A percentile compares a stretch with the other conserved stretches of the same genome.
These are phyloP conservation scores for Coemansia sp. DNA, from an alignment of 192 early-diverging fungal species.

Conservation along the genomic window DNA sequence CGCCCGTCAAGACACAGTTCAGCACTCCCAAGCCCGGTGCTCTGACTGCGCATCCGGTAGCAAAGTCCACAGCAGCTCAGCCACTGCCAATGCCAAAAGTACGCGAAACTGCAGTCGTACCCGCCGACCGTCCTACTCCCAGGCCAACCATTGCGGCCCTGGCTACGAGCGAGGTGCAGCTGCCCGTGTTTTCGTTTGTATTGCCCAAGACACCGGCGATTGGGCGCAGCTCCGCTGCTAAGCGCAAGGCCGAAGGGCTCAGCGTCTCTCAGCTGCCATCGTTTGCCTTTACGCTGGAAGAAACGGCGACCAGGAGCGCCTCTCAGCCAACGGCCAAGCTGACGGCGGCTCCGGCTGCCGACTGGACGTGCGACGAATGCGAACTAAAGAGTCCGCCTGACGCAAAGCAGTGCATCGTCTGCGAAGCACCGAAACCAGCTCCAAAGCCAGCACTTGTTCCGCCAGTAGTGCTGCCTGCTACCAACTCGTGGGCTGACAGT, in stretches of 20 bases:
- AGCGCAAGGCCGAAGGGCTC: slow-evolving; percentile 6
- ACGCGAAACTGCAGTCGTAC: background rate
- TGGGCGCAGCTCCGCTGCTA: background rate
- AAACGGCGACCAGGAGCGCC: background rate
- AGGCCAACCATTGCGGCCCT: background rate
- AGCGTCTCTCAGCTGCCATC: slow-evolving; percentile 14
- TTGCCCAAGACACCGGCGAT: background rate
- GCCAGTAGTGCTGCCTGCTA: background rate
- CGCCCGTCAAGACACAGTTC: slow-evolving; percentile 17
- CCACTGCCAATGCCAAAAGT: slow-evolving; percentile 15
- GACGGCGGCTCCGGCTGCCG: background rate
- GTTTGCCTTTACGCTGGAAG: slow-evolving; percentile 24
- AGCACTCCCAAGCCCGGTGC: slow-evolving; percentile 5
- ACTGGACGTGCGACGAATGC: slow-evolving; percentile 26
- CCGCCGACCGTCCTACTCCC: background rate
- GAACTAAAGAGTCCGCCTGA: slow-evolving; percentile 17
- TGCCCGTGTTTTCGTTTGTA: slow-evolving; percentile 15
- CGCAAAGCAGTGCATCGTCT: slow-evolving; percentile 17
- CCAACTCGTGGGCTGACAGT: slow-evolving; percentile 4
- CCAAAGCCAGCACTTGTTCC: background rate
- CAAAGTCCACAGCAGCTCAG: background rate
- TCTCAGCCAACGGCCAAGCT: background rate
- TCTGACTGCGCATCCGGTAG: background rate
- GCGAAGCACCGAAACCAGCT: slow-evolving; percentile 19
- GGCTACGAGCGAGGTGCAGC: slow-evolving; percentile 13